Conservation (phyloP, 768 basidiomycete genomes). For the Xanthoconium stramineum region DNA sequence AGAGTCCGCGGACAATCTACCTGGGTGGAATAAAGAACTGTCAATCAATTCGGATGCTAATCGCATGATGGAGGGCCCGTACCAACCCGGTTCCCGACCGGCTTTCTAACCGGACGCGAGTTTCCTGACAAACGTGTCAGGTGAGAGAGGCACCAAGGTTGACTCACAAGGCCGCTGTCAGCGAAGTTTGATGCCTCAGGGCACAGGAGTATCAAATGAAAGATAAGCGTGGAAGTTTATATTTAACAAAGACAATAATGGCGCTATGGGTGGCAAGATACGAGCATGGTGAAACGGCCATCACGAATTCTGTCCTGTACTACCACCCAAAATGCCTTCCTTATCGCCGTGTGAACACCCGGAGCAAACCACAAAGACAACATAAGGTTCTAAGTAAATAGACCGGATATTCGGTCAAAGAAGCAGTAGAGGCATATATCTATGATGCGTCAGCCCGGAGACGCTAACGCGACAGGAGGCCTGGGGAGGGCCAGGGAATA, state of each 20-base stretch:
- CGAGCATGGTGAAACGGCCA: not conserved
- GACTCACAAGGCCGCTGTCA: not conserved
- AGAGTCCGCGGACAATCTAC: not conserved
- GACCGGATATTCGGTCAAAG: not conserved
- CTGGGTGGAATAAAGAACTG: not conserved
- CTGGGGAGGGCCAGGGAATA: not conserved
- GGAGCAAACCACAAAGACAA: not conserved
- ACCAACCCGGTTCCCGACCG: not conserved
- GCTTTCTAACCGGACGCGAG: not conserved
- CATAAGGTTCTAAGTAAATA: slow-evolving; percentile 1
- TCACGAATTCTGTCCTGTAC: too few relatives aligned
- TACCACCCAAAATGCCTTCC: not conserved
- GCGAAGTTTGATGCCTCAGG: not conserved
- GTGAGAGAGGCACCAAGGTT: not conserved
- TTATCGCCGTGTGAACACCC: slow-evolving; percentile 5
- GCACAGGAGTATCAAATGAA: not conserved
- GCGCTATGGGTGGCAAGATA: not conserved
- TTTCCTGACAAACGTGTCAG: slow-evolving; percentile 7
- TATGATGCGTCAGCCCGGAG: slow-evolving; percentile 1
- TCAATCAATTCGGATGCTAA: not conserved
- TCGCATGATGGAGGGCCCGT: not conserved
- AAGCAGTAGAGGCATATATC: slow-evolving; percentile 1
- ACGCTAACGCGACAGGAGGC: not conserved
- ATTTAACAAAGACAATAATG: not conserved
- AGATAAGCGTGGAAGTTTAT: not conserved